Conservation (phyloP, 2,329 filamentous ascomycete genomes). For the Aspergillus hortae region DNA sequence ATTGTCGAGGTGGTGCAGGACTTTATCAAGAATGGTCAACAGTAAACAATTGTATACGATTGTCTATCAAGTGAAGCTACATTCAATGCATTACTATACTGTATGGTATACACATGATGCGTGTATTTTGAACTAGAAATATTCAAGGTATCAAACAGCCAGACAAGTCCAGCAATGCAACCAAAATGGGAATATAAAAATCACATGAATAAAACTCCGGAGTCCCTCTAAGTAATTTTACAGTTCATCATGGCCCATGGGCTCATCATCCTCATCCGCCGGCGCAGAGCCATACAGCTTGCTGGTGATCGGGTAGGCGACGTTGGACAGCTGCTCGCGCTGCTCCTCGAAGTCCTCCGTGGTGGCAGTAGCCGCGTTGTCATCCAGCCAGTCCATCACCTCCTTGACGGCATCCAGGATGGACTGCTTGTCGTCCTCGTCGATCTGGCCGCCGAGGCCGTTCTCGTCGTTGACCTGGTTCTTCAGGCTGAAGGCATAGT, state of each 20-base stretch:
- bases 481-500: constrained; percentile 98
- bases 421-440: constrained; percentile 97
- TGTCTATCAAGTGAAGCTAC: neutral
- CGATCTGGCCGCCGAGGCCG: constrained; percentile 96
- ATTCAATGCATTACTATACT: neutral
- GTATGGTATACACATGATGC: constrained; percentile 2
- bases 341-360: constrained; percentile 98
- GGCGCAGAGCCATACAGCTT: constrained; percentile 79
- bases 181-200: constrained; percentile 16
- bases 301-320: constrained; percentile 97
- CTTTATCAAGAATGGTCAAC: constrained; percentile 29
- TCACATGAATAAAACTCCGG: constrained; percentile 32
- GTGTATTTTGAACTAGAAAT: neutral
- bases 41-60: constrained; percentile 8
- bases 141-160: constrained; percentile 6
- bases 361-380: constrained; percentile 80
- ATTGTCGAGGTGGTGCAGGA: constrained; percentile 66
- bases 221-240: constrained; percentile 51
- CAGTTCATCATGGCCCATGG: constrained; percentile 70
- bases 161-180: neutral
- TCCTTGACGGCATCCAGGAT: constrained; percentile 97
- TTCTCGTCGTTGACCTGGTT: constrained; percentile 98
- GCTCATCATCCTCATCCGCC: constrained; percentile 68
- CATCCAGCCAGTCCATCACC: constrained; percentile 91
- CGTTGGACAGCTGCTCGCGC: constrained; percentile 96